phyloP scores from a whole-genome alignment of 805 yeast species.

The Sugiyamaella mastotermitis region DNA sequence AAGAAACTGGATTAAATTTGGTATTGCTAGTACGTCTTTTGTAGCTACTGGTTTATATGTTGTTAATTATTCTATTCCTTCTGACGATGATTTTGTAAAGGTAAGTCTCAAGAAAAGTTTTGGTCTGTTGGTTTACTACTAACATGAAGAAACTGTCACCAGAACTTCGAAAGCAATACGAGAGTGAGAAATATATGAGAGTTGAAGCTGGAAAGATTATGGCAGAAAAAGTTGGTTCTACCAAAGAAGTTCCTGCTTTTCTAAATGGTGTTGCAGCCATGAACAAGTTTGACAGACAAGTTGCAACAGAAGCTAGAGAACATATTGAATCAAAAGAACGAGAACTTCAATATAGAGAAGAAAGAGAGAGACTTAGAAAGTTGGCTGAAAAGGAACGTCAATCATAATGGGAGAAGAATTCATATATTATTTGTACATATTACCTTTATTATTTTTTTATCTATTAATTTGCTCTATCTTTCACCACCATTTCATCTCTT shows the following conservation, averaged over 20 bases:
- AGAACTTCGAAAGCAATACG: conserved; percentile 67
- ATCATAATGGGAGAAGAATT: not conserved
- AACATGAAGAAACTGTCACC: conserved; percentile 37
- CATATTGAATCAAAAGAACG: conserved; percentile 17
- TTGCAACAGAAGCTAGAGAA: conserved; percentile 23
- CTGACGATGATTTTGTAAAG: conserved; percentile 73
- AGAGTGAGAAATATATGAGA: conserved; percentile 13
- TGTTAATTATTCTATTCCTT: conserved; percentile 72
- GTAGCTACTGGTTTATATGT: conserved; percentile 67
- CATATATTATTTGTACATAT: not conserved
- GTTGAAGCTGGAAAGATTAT: conserved; percentile 18
- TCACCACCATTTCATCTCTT: conserved; percentile 23
- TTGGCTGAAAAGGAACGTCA: conserved; percentile 24
- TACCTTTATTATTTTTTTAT: not conserved
- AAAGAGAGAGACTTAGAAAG: conserved; percentile 17
- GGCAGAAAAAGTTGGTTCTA: conserved; percentile 18
- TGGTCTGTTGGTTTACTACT: not conserved
- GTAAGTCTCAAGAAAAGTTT: conserved; percentile 12
- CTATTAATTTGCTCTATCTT: conserved; percentile 1
- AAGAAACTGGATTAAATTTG: conserved; percentile 18
- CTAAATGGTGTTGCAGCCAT: conserved; percentile 25
- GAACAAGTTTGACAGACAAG: conserved; percentile 22
- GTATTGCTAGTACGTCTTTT: conserved; percentile 57
- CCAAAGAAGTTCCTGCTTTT: conserved; percentile 27
- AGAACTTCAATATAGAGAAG: conserved; percentile 11